phyloP scores from a whole-genome alignment of 495 filamentous ascomycete species.

The Stereocaulon alpinum region DNA sequence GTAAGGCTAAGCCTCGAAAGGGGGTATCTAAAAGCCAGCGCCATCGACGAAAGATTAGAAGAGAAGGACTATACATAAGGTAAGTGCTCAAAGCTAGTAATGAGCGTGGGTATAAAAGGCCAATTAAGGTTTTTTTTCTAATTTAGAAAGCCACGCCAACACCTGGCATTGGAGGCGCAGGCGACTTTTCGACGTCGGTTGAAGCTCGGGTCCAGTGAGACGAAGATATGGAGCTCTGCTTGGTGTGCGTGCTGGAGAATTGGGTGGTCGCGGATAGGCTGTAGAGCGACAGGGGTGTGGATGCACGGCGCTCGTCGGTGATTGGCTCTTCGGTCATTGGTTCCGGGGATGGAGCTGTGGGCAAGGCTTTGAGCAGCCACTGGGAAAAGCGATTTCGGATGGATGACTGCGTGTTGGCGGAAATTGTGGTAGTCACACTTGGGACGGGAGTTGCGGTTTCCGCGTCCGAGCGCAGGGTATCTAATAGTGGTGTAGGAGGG shows the following conservation, averaged over 20 bases:
- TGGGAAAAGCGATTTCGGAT: conserved; percentile 11
- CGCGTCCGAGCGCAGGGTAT: not conserved
- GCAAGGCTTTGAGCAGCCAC: conserved; percentile 10
- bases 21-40: conserved; percentile 11
- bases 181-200: conserved; percentile 5
- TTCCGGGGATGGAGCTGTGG: not conserved
- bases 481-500: conserved; percentile 6
- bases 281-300: not conserved
- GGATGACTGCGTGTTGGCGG: not conserved
- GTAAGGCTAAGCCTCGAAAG: conserved; percentile 11
- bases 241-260: not conserved
- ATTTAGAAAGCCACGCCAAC: conserved; percentile 11
- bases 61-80: not conserved
- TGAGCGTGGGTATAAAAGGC: not conserved
- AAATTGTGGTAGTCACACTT: not conserved
- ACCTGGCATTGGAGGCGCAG: not conserved
- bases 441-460: not conserved
- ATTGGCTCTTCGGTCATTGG: not conserved
- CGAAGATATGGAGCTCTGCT: conserved; percentile 11
- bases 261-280: conserved; percentile 3
- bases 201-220: conserved; percentile 4
- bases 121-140: not conserved
- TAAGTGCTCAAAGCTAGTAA: not conserved
- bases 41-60: not conserved
- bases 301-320: not conserved